Evolutionary conservation across 2,329 filamentous ascomycete genomes (phyloP), one percentile per base, ranked within the genome.

Genomic region (Cordyceps militaris): DNA sequence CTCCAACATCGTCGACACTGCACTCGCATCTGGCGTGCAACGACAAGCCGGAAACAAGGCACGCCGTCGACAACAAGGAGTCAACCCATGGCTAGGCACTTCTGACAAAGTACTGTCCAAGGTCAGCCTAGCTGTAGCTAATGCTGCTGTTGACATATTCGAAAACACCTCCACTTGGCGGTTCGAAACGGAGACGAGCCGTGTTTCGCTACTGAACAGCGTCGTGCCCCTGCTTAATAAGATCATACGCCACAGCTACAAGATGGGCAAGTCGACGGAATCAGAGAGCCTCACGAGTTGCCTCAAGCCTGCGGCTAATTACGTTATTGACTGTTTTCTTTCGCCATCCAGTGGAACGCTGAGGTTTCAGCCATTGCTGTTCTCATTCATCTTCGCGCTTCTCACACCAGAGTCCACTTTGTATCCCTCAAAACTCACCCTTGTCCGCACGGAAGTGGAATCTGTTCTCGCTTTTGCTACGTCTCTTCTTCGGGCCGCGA

Each of bases 141-240:
- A 88, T 63, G 86, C 86, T 2, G 79, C 90, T 62, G 81, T 95
- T 24, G 91, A 96, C 66, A 82, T 95, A 7, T 87, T 95, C 63
- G 91, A 96, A 73, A 94, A 88, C 70, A 89, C 88, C 38, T 83
- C 85, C 30, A 91, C 86, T 5, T 99, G 93, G 94, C 87, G 86
- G 63, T 97, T 95, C 68, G 78, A 82, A 7, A 79, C 81, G 1
- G 79, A 84, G 11, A 76, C 85, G 26, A 86, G 92, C 63, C 84
- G 87, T 44, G 82, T 85, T 52, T 77, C 85, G 57, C 80, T 97
- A 50, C 82, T 89, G 59, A 79, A 80, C 19, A 79, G 79, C 43
- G 83, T 96, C 26, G 80, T 89, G 26, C 79, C 79, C 5, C 81
- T 87, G 14, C 86, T 97, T 66, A 80, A 87, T 62, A 85, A 83